Conservation (phyloP, 2,329 filamentous ascomycete species). For the Bimuria novae-zelandiae region DNA sequence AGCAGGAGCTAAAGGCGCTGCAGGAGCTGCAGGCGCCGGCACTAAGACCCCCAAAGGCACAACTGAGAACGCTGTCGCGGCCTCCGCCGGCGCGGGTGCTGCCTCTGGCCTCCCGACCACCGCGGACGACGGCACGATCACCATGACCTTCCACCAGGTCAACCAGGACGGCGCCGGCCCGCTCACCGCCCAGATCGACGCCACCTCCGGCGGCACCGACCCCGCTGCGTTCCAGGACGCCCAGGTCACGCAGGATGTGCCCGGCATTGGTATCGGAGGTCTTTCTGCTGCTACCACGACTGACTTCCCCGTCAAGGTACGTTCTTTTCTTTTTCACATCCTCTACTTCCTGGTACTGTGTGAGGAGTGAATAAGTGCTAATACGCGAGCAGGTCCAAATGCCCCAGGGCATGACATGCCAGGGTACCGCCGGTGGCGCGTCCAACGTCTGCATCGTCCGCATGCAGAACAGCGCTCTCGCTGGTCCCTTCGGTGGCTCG, state of each 20-base stretch:
- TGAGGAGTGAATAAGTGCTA: constrained; percentile 9
- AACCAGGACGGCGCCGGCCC: constrained; percentile 73
- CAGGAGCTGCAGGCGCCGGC: constrained; percentile 46
- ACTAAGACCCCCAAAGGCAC: constrained; percentile 54
- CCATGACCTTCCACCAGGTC: constrained; percentile 70
- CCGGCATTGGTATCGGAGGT: constrained; percentile 61
- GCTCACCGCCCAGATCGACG: constrained; percentile 63
- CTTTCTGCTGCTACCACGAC: constrained; percentile 63
- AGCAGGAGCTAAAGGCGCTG: no score
- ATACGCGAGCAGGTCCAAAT: constrained; percentile 57
- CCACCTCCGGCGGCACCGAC: constrained; percentile 67
- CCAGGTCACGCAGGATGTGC: constrained; percentile 64
- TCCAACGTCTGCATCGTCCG: constrained; percentile 68
- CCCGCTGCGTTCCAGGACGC: constrained; percentile 64
- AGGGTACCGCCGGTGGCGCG: constrained; percentile 62
- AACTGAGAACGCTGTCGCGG: constrained; percentile 59
- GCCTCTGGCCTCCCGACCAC: constrained; percentile 63
- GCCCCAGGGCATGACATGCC: constrained; percentile 70
- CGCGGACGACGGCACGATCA: constrained; percentile 63
- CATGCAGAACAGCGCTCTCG: constrained; percentile 64
- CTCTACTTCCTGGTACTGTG: not conserved
- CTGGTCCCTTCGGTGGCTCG: constrained; percentile 70
- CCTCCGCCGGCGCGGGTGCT: constrained; percentile 60
- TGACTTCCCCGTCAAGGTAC: constrained; percentile 64
- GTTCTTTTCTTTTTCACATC: not conserved